Evolutionary conservation across 495 filamentous ascomycete genomes (phyloP), one percentile per base, ranked within the genome.

Genomic region (Tetracladium setigerum): DNA sequence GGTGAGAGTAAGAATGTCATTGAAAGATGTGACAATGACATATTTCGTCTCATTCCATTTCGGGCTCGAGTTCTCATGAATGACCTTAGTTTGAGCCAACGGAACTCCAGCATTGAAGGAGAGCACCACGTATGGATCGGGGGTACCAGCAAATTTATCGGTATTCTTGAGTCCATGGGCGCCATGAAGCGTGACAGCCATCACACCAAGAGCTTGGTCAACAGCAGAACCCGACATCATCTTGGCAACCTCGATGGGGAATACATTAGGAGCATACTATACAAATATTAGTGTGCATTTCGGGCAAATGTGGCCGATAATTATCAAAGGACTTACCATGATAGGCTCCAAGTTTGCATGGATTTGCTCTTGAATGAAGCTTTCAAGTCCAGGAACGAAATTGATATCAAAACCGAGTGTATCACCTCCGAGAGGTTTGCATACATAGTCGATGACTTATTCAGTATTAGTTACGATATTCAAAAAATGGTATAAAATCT

Each of bases 211-310:
- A 13, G 92, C 91, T 66, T 92, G 86, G 64, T 99, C 94, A 39
- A 97, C 82, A 0, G 94, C 79, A 41, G 84, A 88, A 49, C 92
- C 92, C n/a, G 91, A 86, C 44, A 99, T 77, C 87, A 99, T 89
- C 72, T 99, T 97, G 44, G 92, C 92, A 45, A 99, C 86, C 59
- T 99, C 94, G 53, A 99, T 87, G 15, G 92, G 95, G 76, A 97
- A 99, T 27, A 95, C 89, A 57, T 97, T 95, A 7, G 92, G 92
- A 39, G 80, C 83, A 57, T 97, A 97, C 22, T 27, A 27, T 27
- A 7, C 22, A 27, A 27, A 7, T 27, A 27, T 27, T 27, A 27
- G 22, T 27, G 7, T 27, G 22, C 22, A 7, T 7, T 27, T 27
- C 7, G 22, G 3, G 22, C 22, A 27, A 3, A 27, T 7, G 7